A percentile compares a stretch with the other conserved stretches of the same genome.
Conservation (phyloP, 2,329 filamentous ascomycete species). For the Trichoderma hamatum region DNA sequence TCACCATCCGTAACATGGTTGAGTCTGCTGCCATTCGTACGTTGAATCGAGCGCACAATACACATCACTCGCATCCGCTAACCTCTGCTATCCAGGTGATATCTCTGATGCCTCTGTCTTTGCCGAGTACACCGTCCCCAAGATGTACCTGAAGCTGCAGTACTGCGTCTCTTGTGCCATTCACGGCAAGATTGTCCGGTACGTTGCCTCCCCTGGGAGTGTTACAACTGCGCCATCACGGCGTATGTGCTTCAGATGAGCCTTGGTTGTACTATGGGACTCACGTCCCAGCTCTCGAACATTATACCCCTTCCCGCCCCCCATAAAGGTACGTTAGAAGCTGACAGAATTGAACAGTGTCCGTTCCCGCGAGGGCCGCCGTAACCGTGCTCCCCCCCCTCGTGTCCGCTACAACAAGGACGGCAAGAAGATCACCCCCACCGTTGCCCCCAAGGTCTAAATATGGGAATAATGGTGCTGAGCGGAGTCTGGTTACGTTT, state of each 20-base stretch:
- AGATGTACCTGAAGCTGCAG: slow-evolving; percentile 99
- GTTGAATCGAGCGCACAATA: slow-evolving; percentile 46
- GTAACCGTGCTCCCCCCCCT: slow-evolving; percentile 97
- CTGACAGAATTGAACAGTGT: slow-evolving; percentile 69
- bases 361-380: slow-evolving; percentile 92
- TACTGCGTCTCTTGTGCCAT: slow-evolving; percentile 99
- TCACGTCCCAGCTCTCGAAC: slow-evolving; percentile 31
- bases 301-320: slow-evolving; percentile 29
- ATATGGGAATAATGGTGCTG: slow-evolving; percentile 33
- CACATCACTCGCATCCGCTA: neutral
- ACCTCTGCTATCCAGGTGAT: slow-evolving; percentile 70
- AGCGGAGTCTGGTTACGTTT: slow-evolving; percentile 44
- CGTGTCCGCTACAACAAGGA: slow-evolving; percentile 99
- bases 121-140: slow-evolving; percentile 98
- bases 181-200: slow-evolving; percentile 99
- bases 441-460: slow-evolving; percentile 49
- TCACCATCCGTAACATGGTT: slow-evolving; percentile 99
- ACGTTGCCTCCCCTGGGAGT: slow-evolving; percentile 65
- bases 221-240: slow-evolving; percentile 58
- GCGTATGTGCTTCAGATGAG: slow-evolving; percentile 59
- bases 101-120: slow-evolving; percentile 99
- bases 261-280: slow-evolving; percentile 58
- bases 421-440: slow-evolving; percentile 98
- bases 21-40: slow-evolving; percentile 99
- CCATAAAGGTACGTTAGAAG: slow-evolving; percentile 38